phyloP scores from a whole-genome alignment of 2,329 filamentous ascomycete genomes.

The Penicillium sp. region DNA sequence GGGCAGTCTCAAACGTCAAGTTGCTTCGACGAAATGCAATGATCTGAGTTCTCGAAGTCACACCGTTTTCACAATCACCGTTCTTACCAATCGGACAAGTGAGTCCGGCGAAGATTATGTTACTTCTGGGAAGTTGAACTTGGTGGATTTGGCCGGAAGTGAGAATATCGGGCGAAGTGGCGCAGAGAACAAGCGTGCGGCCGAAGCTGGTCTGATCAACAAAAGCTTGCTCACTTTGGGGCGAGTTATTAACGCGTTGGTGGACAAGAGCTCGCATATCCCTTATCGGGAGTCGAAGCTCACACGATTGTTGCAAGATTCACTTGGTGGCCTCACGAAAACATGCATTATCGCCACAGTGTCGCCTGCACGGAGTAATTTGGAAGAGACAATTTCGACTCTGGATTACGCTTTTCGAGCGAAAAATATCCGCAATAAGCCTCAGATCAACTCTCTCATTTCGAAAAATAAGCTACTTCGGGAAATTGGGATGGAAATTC shows the following conservation, averaged over 20 bases:
- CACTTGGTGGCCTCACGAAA: conserved; percentile 90
- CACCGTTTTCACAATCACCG: conserved; percentile 94
- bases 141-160: conserved; percentile 94
- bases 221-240: conserved; percentile 94
- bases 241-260: conserved; percentile 94
- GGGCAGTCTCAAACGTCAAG: conserved; percentile 90
- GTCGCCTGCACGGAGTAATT: conserved; percentile 89
- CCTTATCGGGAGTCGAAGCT: conserved; percentile 93
- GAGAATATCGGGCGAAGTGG: conserved; percentile 97
- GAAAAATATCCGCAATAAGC: conserved; percentile 98
- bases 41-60: conserved; percentile 96
- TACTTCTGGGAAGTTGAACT: conserved; percentile 88
- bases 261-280: conserved; percentile 86
- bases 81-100: conserved; percentile 77
- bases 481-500: conserved; percentile 90
- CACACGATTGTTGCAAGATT: conserved; percentile 92
- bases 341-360: conserved; percentile 98
- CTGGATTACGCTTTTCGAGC: conserved; percentile 96
- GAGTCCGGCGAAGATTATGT: conserved; percentile 88
- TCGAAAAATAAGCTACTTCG: conserved; percentile 89
- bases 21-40: conserved; percentile 99
- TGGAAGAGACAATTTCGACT: conserved; percentile 97
- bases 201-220: conserved; percentile 96
- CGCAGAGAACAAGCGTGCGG: conserved; percentile 95
- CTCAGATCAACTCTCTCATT: conserved; percentile 87